Conservation (phyloP, 2,329 filamentous ascomycete species). For the Venturia nashicola region DNA sequence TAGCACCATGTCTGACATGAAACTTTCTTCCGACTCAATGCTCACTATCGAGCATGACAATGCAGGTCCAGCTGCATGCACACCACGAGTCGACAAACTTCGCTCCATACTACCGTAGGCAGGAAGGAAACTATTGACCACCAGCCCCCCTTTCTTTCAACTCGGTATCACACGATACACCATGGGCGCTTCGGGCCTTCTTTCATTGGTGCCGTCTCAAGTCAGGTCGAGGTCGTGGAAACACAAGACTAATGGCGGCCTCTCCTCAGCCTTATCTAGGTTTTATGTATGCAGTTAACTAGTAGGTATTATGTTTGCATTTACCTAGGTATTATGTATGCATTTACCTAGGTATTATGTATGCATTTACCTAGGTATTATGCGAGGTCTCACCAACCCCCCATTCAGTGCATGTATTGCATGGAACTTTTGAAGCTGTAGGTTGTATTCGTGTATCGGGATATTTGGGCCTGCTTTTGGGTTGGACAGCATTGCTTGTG, state of each 20-base stretch:
- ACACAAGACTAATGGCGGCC: not conserved
- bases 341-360: no score
- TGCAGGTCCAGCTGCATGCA: not conserved
- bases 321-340: no score
- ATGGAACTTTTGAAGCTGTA: not conserved
- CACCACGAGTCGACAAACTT: not conserved
- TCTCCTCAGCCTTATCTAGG: not conserved
- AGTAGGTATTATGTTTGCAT: no score
- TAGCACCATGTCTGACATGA: not conserved
- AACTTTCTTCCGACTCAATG: not conserved
- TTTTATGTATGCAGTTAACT: no score
- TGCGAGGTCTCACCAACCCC: not conserved
- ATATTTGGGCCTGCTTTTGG: no score
- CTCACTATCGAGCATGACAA: not conserved
- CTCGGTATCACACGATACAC: not conserved
- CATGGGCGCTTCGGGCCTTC: not conserved
- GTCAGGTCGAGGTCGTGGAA: not conserved
- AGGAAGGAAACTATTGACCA: not conserved
- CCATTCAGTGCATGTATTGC: not conserved
- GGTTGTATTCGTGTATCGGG: no score
- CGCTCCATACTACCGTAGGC: not conserved
- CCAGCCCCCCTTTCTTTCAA: not conserved
- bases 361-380: no score
- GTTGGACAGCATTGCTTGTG: no score
- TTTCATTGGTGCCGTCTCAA: not conserved